Evolutionary conservation across 2,329 filamentous ascomycete genomes (phyloP).

Genomic region (Ophiostoma himal-ulmi): DNA sequence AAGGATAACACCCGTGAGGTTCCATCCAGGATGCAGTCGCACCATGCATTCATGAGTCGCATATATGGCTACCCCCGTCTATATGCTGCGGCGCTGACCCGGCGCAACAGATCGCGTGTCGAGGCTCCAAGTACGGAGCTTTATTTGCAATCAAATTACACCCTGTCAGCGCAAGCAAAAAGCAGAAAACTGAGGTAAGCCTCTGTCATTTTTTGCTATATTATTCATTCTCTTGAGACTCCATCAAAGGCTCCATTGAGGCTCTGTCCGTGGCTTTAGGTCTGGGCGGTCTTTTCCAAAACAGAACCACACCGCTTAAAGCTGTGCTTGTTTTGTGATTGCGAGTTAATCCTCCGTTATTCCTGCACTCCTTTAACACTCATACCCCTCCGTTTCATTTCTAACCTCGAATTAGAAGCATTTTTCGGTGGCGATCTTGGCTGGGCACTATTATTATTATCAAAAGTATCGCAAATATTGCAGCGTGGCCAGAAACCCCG

Average conservation of each 20-base stretch:
- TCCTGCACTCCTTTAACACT: slow-evolving; percentile 1
- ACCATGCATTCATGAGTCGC: slow-evolving; percentile 23
- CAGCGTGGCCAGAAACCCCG: too few relatives aligned
- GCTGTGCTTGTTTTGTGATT: slow-evolving; percentile 5
- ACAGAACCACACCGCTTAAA: slow-evolving; percentile 3
- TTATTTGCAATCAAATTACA: slow-evolving; percentile 16
- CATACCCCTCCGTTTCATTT: slow-evolving; percentile 6
- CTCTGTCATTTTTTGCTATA: background rate
- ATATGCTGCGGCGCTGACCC: slow-evolving; percentile 18
- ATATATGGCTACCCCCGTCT: slow-evolving; percentile 24
- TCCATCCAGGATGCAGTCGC: slow-evolving; percentile 23
- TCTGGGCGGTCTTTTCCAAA: slow-evolving; percentile 9
- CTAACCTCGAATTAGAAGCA: slow-evolving; percentile 2
- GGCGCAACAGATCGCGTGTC: slow-evolving; percentile 22
- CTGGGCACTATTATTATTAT: background rate
- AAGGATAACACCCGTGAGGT: slow-evolving; percentile 15
- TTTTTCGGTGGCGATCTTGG: background rate
- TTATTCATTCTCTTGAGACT: background rate
- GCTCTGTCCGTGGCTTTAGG: slow-evolving; percentile 5
- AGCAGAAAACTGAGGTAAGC: background rate
- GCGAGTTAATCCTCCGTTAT: slow-evolving; percentile 2
- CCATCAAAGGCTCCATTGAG: background rate
- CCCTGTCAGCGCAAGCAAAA: background rate
- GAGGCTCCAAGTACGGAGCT: slow-evolving; percentile 14
- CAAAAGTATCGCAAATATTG: background rate